phyloP scores from a whole-genome alignment of 2,329 filamentous ascomycete species.

The Ophiocordyceps camponoti-rufipedis region DNA sequence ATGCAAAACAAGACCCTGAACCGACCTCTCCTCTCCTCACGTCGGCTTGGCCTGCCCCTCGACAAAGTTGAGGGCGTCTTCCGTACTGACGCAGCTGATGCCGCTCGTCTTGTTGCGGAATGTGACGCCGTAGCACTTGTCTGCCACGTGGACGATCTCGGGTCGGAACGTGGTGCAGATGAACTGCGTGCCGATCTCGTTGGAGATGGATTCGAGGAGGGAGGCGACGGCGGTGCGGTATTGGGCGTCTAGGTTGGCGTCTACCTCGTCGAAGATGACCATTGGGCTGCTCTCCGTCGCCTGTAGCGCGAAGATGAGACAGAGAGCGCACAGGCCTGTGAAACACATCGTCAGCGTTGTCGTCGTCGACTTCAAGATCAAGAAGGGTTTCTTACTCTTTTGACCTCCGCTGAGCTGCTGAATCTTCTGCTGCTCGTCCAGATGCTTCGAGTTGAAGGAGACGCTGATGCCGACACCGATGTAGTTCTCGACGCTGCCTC shows the following conservation, averaged over 20 bases:
- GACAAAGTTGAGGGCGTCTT: constrained; percentile 84
- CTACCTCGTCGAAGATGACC: constrained; percentile 98
- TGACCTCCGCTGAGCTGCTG: constrained; percentile 94
- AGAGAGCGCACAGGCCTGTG: constrained; percentile 79
- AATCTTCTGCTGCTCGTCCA: constrained; percentile 92
- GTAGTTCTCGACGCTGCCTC: constrained; percentile 77
- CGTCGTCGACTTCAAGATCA: too few species aligned
- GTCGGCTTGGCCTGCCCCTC: constrained; percentile 49
- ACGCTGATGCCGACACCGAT: constrained; percentile 92
- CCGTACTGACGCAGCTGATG: constrained; percentile 74
- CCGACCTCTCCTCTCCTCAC: background rate
- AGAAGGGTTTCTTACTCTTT: constrained; percentile 50
- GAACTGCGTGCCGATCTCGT: constrained; percentile 55
- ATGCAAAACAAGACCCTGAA: background rate
- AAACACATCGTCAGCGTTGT: too few species aligned
- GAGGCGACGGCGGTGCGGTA: constrained; percentile 91
- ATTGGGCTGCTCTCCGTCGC: constrained; percentile 94
- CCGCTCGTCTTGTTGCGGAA: constrained; percentile 88
- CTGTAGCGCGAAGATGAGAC: constrained; percentile 96
- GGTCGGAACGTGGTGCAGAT: constrained; percentile 98
- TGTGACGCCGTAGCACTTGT: constrained; percentile 94
- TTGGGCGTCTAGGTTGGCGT: constrained; percentile 93
- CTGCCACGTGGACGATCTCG: constrained; percentile 86
- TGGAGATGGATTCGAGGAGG: constrained; percentile 64
- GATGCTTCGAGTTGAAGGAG: constrained; percentile 92